Evolutionary conservation across 441 rosid species (phyloP).

Genomic region (Pelargonium cotyledonis): DNA sequence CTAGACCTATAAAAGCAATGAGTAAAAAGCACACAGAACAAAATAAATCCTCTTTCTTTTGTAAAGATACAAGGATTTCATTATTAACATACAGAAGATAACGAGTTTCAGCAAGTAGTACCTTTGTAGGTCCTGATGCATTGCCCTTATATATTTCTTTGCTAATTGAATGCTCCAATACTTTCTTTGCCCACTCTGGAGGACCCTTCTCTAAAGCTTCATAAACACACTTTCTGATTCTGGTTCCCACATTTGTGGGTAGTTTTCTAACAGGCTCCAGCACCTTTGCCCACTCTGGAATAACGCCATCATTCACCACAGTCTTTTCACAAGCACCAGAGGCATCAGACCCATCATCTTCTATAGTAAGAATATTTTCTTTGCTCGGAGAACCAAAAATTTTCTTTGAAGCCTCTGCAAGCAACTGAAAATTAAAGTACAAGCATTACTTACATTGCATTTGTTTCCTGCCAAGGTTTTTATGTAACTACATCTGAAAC

Average conservation of each 20-base stretch:
- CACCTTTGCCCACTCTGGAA: conserved; percentile 87
- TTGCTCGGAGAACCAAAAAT: conserved; percentile 56
- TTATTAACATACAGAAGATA: neutral
- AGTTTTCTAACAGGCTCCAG: conserved; percentile 92
- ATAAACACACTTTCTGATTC: conserved; percentile 90
- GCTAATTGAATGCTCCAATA: conserved; percentile 85
- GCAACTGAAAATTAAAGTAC: conserved; percentile 59
- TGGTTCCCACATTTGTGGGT: conserved; percentile 98
- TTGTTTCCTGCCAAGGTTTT: neutral
- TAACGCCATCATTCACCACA: conserved; percentile 39
- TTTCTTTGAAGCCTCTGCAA: conserved; percentile 88
- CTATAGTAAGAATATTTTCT: conserved; percentile 53
- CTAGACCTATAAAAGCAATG: neutral
- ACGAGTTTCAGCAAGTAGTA: conserved; percentile 22
- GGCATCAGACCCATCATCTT: conserved; percentile 60
- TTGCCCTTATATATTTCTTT: conserved; percentile 98
- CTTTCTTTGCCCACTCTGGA: conserved; percentile 92
- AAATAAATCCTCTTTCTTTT: neutral
- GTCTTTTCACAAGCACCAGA: conserved; percentile 45
- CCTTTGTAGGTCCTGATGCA: conserved; percentile 99
- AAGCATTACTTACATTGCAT: conserved; percentile 2
- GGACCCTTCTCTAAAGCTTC: conserved; percentile 78
- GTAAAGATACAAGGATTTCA: neutral
- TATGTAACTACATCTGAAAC: neutral
- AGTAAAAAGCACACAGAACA: neutral